phyloP scores from a whole-genome alignment of 768 basidiomycete species.

The Boletus sensibilis region DNA sequence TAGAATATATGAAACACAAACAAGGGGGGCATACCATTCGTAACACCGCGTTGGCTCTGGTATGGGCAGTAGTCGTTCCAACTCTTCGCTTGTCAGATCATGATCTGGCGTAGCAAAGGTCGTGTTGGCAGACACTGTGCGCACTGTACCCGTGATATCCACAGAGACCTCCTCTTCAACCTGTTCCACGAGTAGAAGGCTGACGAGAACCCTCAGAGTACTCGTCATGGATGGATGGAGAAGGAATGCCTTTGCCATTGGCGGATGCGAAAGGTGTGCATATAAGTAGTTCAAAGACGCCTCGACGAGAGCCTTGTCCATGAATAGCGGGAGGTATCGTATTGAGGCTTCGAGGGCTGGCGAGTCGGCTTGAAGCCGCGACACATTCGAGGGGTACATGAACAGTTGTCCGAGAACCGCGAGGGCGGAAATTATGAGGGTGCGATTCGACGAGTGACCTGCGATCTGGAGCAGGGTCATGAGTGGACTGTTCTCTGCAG shows the following conservation, averaged over 20 bases:
- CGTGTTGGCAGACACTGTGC: slow-evolving; percentile 55
- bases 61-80: slow-evolving; percentile 54
- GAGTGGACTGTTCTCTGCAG: slow-evolving; percentile 50
- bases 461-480: slow-evolving; percentile 55
- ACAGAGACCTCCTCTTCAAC: slow-evolving; percentile 62
- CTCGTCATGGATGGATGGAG: slow-evolving; percentile 68
- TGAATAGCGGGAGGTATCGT: slow-evolving; percentile 69
- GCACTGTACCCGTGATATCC: slow-evolving; percentile 59
- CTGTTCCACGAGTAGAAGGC: slow-evolving; percentile 68
- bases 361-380: slow-evolving; percentile 53
- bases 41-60: slow-evolving; percentile 79
- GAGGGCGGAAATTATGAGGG: slow-evolving; percentile 68
- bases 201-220: slow-evolving; percentile 65
- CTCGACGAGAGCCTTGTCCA: slow-evolving; percentile 68
- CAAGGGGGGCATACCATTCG: slow-evolving; percentile 58
- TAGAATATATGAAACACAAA: not conserved
- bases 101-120: slow-evolving; percentile 52
- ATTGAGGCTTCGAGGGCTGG: slow-evolving; percentile 62
- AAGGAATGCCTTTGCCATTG: slow-evolving; percentile 77
- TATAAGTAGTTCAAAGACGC: slow-evolving; percentile 75
- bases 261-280: slow-evolving; percentile 67
- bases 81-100: slow-evolving; percentile 69
- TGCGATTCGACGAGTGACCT: slow-evolving; percentile 63
- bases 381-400: slow-evolving; percentile 56
- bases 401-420: slow-evolving; percentile 60